Evolutionary conservation across 805 yeast genomes (phyloP).

Genomic region (Monosporozyma yasuniensis): DNA sequence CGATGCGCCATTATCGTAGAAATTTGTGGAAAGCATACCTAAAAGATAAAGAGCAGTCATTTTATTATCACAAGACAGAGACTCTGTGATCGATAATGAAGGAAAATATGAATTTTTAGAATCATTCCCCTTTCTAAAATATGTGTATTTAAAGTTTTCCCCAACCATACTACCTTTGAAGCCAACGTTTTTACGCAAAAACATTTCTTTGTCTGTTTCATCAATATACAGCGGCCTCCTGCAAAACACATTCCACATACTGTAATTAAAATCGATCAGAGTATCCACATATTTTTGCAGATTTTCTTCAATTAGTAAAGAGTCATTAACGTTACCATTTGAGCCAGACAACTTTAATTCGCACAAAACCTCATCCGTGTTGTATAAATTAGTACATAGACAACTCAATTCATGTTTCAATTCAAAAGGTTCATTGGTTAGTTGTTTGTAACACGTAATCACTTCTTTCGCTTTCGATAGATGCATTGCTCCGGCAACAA

Average conservation of each 20-base stretch:
- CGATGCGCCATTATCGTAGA: neutral
- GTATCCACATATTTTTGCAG: too few species aligned
- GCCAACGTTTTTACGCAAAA: neutral
- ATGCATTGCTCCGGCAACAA: neutral
- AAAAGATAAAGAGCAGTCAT: neutral
- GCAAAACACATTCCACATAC: too few species aligned
- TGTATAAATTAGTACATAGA: neutral
- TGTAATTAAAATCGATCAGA: too few species aligned
- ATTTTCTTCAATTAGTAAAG: too few species aligned
- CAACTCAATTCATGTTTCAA: neutral
- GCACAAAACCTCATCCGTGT: neutral
- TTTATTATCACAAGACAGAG: neutral
- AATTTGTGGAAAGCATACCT: too few species aligned
- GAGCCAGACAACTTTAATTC: too few species aligned
- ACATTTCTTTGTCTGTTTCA: too few species aligned
- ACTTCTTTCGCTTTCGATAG: neutral
- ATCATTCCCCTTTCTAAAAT: neutral
- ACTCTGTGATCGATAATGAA: neutral
- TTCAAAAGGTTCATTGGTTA: neutral
- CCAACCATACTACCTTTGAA: neutral
- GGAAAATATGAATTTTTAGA: neutral
- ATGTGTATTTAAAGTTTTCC: neutral
- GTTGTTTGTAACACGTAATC: neutral
- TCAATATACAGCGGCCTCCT: too few species aligned
- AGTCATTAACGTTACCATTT: too few species aligned